Evolutionary conservation across 768 basidiomycete genomes (phyloP), one percentile per base, ranked within the genome.

Genomic region (Termitomyces eurrhizus): DNA sequence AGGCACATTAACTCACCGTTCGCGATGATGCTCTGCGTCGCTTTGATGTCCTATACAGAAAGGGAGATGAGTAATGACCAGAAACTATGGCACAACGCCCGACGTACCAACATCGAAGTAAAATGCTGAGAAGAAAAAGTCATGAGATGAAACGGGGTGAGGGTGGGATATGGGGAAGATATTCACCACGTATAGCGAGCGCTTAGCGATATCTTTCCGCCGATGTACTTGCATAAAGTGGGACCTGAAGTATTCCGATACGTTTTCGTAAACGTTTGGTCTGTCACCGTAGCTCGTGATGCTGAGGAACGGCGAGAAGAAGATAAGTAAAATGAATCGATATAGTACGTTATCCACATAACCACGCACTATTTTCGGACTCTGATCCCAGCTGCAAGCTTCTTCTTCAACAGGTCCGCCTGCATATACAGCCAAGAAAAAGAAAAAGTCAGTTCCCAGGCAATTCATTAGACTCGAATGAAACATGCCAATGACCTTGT

Each of bases 201-300:
- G 80, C 58, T 78, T 78, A 18, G 79, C 78, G 35, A 75, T 72
- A 67, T 90, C 88, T 62, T 86, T 86, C 64, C 83, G 80, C 66
- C 82, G 80, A 70, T 93, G 89, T 12, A 86, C 85, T 63, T 90
- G 88, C 32, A 86, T 74, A 68, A 93, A 93, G 70, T 93, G 92
- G n/a, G 87, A 82, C n/a, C 84, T 83, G 77, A 93, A 93, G 66
- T 93, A 93, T 53, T 85, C 82, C 41, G 90, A 81, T 16, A 87
- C 91, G 21, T 81, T 81, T 65, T 88, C 83, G 69, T 78, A 90
- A 55, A 81, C 83, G 64, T 93, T 92, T 36, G 86, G 79, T 26
- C 90, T 81, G 56, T 88, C 81, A 6, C 86, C 87, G 65, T 86
- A 92, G 55, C 89, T 90, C 36, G 88, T 89, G 71, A 92, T 90